Conservation (phyloP, 805 yeast genomes). For the Cyberlindnera maritima region DNA sequence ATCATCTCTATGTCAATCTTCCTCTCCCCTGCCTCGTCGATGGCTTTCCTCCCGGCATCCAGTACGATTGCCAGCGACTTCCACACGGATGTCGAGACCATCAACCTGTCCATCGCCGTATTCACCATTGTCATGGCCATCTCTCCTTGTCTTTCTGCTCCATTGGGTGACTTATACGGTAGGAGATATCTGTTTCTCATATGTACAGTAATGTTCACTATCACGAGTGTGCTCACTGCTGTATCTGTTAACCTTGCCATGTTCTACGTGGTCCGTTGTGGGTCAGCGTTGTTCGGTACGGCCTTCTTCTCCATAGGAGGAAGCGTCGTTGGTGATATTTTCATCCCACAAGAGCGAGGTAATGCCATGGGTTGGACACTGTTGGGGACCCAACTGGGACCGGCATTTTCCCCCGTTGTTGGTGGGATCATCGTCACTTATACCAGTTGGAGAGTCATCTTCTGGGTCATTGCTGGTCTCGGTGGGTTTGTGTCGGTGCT, state of each 20-base stretch:
- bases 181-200: slow-evolving; percentile 40
- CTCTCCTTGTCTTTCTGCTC: slow-evolving; percentile 48
- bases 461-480: slow-evolving; percentile 45
- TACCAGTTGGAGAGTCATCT: slow-evolving; percentile 50
- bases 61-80: background rate
- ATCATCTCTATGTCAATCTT: slow-evolving; percentile 2
- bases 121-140: slow-evolving; percentile 40
- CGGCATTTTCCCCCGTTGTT: slow-evolving; percentile 51
- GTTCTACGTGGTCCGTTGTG: slow-evolving; percentile 49
- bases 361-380: slow-evolving; percentile 48
- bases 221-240: slow-evolving; percentile 36
- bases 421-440: slow-evolving; percentile 55
- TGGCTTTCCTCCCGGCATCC: slow-evolving; percentile 9
- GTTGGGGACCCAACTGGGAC: slow-evolving; percentile 51
- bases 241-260: slow-evolving; percentile 48
- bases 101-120: slow-evolving; percentile 5
- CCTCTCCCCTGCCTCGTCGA: slow-evolving; percentile 6
- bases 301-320: slow-evolving; percentile 54
- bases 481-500: slow-evolving; percentile 35
- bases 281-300: slow-evolving; percentile 53
- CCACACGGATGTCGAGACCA: slow-evolving; percentile 5
- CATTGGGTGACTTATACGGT: slow-evolving; percentile 51
- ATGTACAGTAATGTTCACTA: slow-evolving; percentile 33
- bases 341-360: slow-evolving; percentile 45
- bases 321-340: slow-evolving; percentile 43